Percentiles rank a stretch among this genome's conserved stretches.
Evolutionary conservation across 805 yeast species (phyloP).

Genomic region (Zygoascus ofunaensis): DNA sequence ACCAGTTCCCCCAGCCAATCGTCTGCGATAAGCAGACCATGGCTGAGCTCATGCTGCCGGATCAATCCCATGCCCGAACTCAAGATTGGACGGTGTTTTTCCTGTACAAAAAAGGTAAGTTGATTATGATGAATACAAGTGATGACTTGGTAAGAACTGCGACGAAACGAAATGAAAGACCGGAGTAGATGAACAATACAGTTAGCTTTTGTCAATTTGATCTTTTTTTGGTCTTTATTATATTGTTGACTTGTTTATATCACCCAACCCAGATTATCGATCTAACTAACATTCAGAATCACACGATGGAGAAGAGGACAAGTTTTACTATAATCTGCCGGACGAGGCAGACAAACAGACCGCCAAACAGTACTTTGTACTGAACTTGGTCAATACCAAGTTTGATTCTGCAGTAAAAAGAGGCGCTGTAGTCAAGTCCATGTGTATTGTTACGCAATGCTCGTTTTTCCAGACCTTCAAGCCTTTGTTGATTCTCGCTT

Average conservation of each 20-base stretch:
- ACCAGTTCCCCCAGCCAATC: slow-evolving; percentile 45
- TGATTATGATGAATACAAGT: too few relatives aligned
- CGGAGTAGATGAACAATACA: too few relatives aligned
- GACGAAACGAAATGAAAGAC: too few relatives aligned
- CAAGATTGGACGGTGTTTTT: slow-evolving; percentile 51
- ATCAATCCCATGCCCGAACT: slow-evolving; percentile 44
- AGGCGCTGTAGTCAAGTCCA: slow-evolving; percentile 51
- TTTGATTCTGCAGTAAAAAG: slow-evolving; percentile 37
- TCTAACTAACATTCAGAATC: not conserved
- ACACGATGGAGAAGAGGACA: not conserved
- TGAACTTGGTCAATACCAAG: slow-evolving; percentile 47
- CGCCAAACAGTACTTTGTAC: slow-evolving; percentile 41
- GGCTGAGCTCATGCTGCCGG: slow-evolving; percentile 54
- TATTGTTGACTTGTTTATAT: too few relatives aligned
- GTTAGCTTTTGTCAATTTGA: slow-evolving; percentile 25
- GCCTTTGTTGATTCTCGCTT: slow-evolving; percentile 46
- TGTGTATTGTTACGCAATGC: slow-evolving; percentile 49
- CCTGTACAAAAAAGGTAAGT: slow-evolving; percentile 25
- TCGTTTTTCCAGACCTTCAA: slow-evolving; percentile 47
- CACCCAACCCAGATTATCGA: not conserved
- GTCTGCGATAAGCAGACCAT: slow-evolving; percentile 25
- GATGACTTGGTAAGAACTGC: too few relatives aligned
- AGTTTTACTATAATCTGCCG: slow-evolving; percentile 24
- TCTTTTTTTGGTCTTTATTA: too few relatives aligned
- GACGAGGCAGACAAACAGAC: slow-evolving; percentile 26